Evolutionary conservation across 257 asterid species (phyloP), one percentile per base, ranked within the genome.

Genomic region (Lycium barbarum): DNA sequence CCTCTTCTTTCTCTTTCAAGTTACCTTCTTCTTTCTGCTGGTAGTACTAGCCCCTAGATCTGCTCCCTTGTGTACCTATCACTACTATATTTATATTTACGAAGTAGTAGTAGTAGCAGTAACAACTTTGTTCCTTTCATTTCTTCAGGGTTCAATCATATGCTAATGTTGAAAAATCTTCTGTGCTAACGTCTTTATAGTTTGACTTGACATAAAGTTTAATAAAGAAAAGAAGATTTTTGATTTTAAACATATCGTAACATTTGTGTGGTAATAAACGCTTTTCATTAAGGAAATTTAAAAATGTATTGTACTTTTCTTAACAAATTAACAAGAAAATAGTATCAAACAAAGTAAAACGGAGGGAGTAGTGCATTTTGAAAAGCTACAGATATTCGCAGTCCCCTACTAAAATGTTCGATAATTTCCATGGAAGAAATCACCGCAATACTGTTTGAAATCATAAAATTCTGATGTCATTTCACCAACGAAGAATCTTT

Each of bases 1-100:
- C 98, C 5, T 91, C 91, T 13, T 91, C 92, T 12, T 91, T 90
- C 89, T 92, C 93, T 84, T 87, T 91, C 83, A 93, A 92, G 84
- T 66, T 90, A 88, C 94, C 76, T 33, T 66, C 76, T 15, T 66
- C 93, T 14, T 82, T 87, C 83, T 93, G 97, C 89, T 91, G 95
- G 92, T 93, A 90, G 92, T 26, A 73, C 2, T 93, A 90, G 92
- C 53, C 47, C 5, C 80, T 1, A 70, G 9, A 49, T 49, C 2
- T 49, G 55, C 2, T 54, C 9, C 35, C 17, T 35, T 68, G 2
- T 61, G 76, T 73, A 13, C 53, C 57, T 54, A 76, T 22, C 13
- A 65, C n/a, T 33, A 33, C 38, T 62, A 62, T 59, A n/a, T 43
- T 43, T 22, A 18, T 40, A 40, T 38, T 2, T 40, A 40, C 10